These are phyloP conservation scores for Daldinia vernicosa DNA, from an alignment of 495 filamentous ascomycete species.

Conservation along the genomic window DNA sequence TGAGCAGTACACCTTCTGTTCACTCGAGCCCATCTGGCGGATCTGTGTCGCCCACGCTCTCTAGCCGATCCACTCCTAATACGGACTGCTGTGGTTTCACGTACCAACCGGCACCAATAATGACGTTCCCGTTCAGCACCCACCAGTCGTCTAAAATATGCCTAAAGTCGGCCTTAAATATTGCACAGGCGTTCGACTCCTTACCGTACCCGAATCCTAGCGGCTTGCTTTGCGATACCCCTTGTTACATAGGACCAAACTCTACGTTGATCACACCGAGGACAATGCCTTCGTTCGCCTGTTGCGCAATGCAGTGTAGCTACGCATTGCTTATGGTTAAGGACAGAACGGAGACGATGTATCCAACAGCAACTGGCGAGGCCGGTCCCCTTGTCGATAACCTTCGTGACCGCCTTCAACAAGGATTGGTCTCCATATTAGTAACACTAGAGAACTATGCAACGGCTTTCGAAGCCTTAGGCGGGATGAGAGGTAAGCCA, in stretches of 20 bases:
- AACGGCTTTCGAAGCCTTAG: constrained; percentile 66
- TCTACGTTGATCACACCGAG: constrained; percentile 53
- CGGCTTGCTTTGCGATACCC: constrained; percentile 43
- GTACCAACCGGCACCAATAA: constrained; percentile 48
- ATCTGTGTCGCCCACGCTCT: constrained; percentile 45
- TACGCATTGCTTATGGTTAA: constrained; percentile 69
- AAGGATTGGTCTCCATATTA: constrained; percentile 61
- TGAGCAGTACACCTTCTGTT: constrained; percentile 43
- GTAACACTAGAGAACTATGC: constrained; percentile 64
- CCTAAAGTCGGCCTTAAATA: constrained; percentile 59
- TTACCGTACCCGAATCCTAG: constrained; percentile 60
- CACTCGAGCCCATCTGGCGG: constrained; percentile 51
- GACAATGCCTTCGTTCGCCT: constrained; percentile 69
- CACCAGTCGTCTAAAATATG: constrained; percentile 66
- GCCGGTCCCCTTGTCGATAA: constrained; percentile 52
- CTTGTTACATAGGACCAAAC: constrained; percentile 43
- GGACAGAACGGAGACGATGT: constrained; percentile 58
- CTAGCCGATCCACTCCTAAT: constrained; percentile 50
- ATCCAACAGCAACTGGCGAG: constrained; percentile 46
- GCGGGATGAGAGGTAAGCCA: constrained; percentile 67
- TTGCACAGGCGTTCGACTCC: constrained; percentile 61
- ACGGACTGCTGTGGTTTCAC: constrained; percentile 48
- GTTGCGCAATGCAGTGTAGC: constrained; percentile 70
- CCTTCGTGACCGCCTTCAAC: constrained; percentile 63
- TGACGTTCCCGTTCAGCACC: constrained; percentile 60